A percentile compares a stretch with the other conserved stretches of the same genome.
Evolutionary conservation across 768 basidiomycete genomes (phyloP).

Genomic region (Rhodotorula toruloides): DNA sequence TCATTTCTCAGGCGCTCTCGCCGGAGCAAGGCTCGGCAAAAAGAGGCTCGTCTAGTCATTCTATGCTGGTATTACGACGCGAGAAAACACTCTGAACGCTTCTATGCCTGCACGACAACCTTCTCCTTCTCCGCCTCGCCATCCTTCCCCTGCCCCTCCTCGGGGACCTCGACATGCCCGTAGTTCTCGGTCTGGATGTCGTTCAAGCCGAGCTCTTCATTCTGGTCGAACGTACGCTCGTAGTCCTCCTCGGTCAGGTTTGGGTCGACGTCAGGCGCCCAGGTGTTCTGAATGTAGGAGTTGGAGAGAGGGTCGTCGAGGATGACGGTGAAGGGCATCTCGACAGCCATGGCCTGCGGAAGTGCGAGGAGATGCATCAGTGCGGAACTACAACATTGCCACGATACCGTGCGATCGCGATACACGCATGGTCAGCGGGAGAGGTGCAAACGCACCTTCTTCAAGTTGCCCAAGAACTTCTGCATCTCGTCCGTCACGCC

Average conservation of each 20-base stretch:
- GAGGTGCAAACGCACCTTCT: slow-evolving; percentile 65
- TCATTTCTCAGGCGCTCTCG: no score
- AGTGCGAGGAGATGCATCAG: neutral
- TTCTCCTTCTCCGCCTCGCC: neutral
- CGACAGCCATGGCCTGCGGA: slow-evolving; percentile 66
- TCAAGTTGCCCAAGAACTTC: slow-evolving; percentile 68
- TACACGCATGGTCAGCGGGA: no score
- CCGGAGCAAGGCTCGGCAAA: no score
- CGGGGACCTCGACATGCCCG: neutral
- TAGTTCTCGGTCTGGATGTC: slow-evolving; percentile 38
- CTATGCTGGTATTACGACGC: no score
- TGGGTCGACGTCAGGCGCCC: slow-evolving; percentile 93
- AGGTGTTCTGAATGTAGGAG: slow-evolving; percentile 92
- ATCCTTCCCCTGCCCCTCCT: neutral
- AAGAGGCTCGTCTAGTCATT: no score
- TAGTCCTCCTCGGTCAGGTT: slow-evolving; percentile 81
- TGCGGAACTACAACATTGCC: neutral
- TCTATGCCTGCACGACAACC: neutral
- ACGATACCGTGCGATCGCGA: neutral
- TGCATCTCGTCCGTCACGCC: slow-evolving; percentile 55
- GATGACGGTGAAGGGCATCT: slow-evolving; percentile 79
- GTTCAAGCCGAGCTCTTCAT: slow-evolving; percentile 80
- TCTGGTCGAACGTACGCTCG: slow-evolving; percentile 79
- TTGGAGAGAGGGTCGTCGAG: slow-evolving; percentile 93
- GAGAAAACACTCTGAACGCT: no score